phyloP scores from a whole-genome alignment of 73 alveolate genomes.

The Stentor roeselii region DNA sequence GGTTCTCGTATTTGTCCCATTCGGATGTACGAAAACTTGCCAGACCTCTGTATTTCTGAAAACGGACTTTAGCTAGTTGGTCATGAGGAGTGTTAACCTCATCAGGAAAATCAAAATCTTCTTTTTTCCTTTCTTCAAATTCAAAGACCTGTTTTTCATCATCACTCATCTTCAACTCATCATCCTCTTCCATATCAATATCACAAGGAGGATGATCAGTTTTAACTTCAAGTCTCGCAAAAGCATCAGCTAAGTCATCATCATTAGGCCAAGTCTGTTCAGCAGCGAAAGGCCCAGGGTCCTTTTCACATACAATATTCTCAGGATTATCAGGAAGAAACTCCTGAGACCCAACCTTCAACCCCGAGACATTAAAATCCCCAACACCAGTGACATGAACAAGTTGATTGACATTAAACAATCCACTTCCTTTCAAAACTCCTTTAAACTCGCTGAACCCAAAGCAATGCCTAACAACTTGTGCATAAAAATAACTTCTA shows the following conservation, averaged over 20 bases:
- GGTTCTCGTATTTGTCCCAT: constrained; percentile 97
- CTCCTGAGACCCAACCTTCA: constrained; percentile 45
- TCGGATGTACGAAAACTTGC: constrained; percentile 93
- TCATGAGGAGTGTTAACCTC: constrained; percentile 93
- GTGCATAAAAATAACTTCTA: constrained; percentile 89
- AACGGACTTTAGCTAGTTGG: constrained; percentile 70
- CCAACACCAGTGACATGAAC: constrained; percentile 95
- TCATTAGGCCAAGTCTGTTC: constrained; percentile 36
- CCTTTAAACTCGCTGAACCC: constrained; percentile 79
- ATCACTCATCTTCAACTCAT: constrained; percentile 74
- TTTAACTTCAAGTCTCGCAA: constrained; percentile 18
- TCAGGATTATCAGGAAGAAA: constrained; percentile 27
- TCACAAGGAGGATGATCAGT: constrained; percentile 44
- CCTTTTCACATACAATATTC: constrained; percentile 35
- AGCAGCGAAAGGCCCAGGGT: constrained; percentile 35
- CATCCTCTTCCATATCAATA: constrained; percentile 60
- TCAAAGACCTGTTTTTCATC: constrained; percentile 71
- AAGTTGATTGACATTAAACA: constrained; percentile 77
- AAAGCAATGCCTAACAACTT: constrained; percentile 44
- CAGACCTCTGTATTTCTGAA: constrained; percentile 90
- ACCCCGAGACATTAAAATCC: constrained; percentile 73
- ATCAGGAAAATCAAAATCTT: constrained; percentile 89
- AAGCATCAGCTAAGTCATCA: constrained; percentile 32
- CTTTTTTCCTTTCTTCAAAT: constrained; percentile 69
- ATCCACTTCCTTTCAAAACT: constrained; percentile 63